A percentile compares a stretch with the other conserved stretches of the same genome.
Conservation (phyloP, 495 filamentous ascomycete genomes). For the Lasiosphaeriaceae sp. region DNA sequence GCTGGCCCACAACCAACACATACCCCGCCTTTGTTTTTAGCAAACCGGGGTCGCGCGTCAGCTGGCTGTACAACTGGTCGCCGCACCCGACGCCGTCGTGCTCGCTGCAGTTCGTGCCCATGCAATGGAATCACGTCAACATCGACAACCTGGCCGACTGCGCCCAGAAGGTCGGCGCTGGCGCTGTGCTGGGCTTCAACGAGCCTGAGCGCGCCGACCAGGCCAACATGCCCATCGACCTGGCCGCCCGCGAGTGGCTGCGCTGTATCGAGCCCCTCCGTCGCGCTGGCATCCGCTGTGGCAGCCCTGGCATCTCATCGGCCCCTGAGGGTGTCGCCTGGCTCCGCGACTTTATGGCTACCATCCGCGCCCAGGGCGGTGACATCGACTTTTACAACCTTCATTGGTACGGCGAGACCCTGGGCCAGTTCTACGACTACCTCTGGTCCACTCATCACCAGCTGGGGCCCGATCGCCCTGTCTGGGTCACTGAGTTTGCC, state of each 20-base stretch:
- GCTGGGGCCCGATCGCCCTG: constrained; percentile 17
- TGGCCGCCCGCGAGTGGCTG: constrained; percentile 18
- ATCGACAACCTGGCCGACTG: constrained; percentile 12
- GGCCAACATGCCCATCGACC: constrained; percentile 17
- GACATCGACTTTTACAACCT: constrained; percentile 22
- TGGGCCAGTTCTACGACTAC: constrained; percentile 25
- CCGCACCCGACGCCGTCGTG: constrained; percentile 16
- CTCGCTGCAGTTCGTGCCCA: constrained; percentile 18
- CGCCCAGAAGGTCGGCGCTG: background rate
- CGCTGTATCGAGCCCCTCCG: constrained; percentile 17
- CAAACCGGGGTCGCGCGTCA: constrained; percentile 18
- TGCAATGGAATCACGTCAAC: constrained; percentile 28
- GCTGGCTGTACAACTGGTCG: constrained; percentile 27
- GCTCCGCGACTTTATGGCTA: constrained; percentile 12
- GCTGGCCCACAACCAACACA: constrained; percentile 15
- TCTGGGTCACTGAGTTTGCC: constrained; percentile 25
- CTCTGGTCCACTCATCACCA: constrained; percentile 21
- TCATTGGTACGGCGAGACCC: constrained; percentile 23
- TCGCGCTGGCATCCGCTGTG: constrained; percentile 1
- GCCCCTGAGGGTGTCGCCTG: constrained; percentile 19
- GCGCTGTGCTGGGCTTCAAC: constrained; percentile 14
- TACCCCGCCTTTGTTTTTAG: constrained; percentile 18
- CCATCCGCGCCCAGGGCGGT: constrained; percentile 7
- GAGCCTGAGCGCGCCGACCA: constrained; percentile 19
- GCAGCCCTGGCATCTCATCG: constrained; percentile 18